phyloP scores from a whole-genome alignment of 768 basidiomycete species.

The Dentipellis sp. region DNA sequence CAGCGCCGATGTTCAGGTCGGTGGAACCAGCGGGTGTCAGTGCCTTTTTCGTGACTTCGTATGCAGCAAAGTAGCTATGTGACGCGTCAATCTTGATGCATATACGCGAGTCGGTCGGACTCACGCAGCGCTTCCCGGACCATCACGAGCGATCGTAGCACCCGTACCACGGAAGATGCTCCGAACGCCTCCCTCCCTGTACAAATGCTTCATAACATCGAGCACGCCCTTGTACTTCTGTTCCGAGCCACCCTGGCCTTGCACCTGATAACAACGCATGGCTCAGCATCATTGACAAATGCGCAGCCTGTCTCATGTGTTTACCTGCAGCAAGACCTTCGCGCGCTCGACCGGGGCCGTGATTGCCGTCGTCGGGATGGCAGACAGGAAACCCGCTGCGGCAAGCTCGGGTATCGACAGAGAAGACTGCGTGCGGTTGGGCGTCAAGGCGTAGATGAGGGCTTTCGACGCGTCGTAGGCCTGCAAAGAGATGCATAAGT shows the following conservation, averaged over 20 bases:
- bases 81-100: slow-evolving; percentile 6
- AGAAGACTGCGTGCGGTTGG: slow-evolving; percentile 53
- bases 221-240: slow-evolving; percentile 82
- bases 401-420: slow-evolving; percentile 79
- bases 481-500: slow-evolving; percentile 29
- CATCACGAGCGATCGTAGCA: slow-evolving; percentile 93
- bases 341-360: slow-evolving; percentile 97
- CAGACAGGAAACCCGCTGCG: slow-evolving; percentile 87
- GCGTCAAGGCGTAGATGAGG: slow-evolving; percentile 70
- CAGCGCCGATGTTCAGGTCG: slow-evolving; percentile 75
- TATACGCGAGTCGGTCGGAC: slow-evolving; percentile 22
- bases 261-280: slow-evolving; percentile 43
- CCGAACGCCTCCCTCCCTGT: slow-evolving; percentile 85
- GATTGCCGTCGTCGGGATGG: slow-evolving; percentile 82
- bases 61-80: slow-evolving; percentile 88
- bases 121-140: slow-evolving; percentile 93
- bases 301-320: slow-evolving; percentile 8
- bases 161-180: slow-evolving; percentile 89
- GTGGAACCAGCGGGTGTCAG: slow-evolving; percentile 75
- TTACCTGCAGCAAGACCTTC: slow-evolving; percentile 88
- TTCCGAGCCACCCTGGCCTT: slow-evolving; percentile 74
- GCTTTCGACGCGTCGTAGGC: slow-evolving; percentile 92
- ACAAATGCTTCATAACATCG: slow-evolving; percentile 85
- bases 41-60: slow-evolving; percentile 86
- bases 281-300: background rate